phyloP scores from a whole-genome alignment of 2,329 filamentous ascomycete genomes.

The Apiospora aurea region DNA sequence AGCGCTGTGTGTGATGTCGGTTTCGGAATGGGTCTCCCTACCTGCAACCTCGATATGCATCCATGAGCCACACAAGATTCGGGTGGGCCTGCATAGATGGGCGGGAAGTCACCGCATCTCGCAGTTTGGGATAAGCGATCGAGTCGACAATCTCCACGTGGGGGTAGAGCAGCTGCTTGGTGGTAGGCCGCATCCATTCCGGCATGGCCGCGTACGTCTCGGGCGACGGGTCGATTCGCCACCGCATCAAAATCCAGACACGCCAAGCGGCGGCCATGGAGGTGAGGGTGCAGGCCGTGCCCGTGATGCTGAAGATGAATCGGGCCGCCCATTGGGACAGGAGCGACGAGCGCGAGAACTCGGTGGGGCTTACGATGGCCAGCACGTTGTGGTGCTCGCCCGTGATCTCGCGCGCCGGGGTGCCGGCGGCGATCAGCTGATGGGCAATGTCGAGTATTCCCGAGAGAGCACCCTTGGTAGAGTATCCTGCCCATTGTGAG shows the following conservation, averaged over 20 bases:
- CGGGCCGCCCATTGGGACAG: slow-evolving; percentile 19
- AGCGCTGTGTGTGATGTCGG: neutral
- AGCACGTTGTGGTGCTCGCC: slow-evolving; percentile 15
- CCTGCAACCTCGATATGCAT: slow-evolving; percentile 11
- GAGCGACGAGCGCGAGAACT: slow-evolving; percentile 11
- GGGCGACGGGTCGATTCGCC: slow-evolving; percentile 14
- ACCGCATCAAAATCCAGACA: slow-evolving; percentile 17
- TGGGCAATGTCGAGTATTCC: neutral
- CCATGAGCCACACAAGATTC: slow-evolving; percentile 15
- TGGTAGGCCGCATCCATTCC: slow-evolving; percentile 11
- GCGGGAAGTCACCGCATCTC: slow-evolving; percentile 2
- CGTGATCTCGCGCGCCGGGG: slow-evolving; percentile 8
- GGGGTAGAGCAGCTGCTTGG: slow-evolving; percentile 14
- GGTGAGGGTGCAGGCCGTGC: slow-evolving; percentile 5
- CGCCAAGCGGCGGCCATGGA: slow-evolving; percentile 21
- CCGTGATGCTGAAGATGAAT: slow-evolving; percentile 21
- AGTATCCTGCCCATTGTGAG: neutral
- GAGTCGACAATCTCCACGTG: slow-evolving; percentile 21
- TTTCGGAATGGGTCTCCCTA: neutral
- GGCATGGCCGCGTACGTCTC: slow-evolving; percentile 22
- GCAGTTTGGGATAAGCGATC: slow-evolving; percentile 1
- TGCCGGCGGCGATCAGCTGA: slow-evolving; percentile 16
- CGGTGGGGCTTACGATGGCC: neutral
- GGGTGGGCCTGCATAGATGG: slow-evolving; percentile 17
- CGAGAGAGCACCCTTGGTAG: slow-evolving; percentile 13